A percentile compares a stretch with the other conserved stretches of the same genome.
Conservation (phyloP, 176 grass and related monocot genomes). For the Triticum monococcum region DNA sequence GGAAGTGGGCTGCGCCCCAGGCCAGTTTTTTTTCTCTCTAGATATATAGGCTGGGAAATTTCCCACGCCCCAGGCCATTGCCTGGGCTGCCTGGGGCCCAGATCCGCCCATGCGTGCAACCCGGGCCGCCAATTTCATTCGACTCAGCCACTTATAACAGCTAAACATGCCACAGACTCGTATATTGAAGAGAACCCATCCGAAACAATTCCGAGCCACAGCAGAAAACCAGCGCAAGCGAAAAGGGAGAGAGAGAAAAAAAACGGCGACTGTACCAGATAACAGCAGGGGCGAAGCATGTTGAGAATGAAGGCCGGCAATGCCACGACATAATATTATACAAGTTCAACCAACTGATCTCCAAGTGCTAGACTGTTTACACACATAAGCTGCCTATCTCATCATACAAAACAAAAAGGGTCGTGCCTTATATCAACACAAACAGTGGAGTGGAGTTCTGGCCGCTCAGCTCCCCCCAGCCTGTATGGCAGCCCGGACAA, state of each 20-base stretch:
- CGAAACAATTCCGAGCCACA: not conserved
- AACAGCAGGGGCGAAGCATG: not conserved
- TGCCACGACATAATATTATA: not conserved
- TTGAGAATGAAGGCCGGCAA: not conserved
- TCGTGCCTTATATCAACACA: not conserved
- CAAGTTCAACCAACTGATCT: not conserved
- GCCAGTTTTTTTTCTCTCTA: too few relatives aligned
- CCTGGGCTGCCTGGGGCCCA: too few relatives aligned
- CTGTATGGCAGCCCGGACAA: conserved; percentile 64
- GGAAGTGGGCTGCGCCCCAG: too few relatives aligned
- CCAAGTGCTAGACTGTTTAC: conserved; percentile 26
- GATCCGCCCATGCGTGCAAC: too few relatives aligned
- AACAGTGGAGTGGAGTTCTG: too few relatives aligned
- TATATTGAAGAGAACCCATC: not conserved
- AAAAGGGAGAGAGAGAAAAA: not conserved
- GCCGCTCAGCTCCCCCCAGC: conserved; percentile 27
- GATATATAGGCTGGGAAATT: too few relatives aligned
- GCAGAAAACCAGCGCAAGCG: not conserved
- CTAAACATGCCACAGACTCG: not conserved
- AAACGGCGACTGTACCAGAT: not conserved
- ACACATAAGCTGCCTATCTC: conserved; percentile 10
- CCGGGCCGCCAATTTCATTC: not conserved
- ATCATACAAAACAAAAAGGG: conserved; percentile 26
- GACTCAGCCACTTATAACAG: too few relatives aligned
- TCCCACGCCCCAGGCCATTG: too few relatives aligned